These are phyloP conservation scores for Aschersonia sp. DNA, from an alignment of 2,329 filamentous ascomycete genomes.

Conservation along the genomic window DNA sequence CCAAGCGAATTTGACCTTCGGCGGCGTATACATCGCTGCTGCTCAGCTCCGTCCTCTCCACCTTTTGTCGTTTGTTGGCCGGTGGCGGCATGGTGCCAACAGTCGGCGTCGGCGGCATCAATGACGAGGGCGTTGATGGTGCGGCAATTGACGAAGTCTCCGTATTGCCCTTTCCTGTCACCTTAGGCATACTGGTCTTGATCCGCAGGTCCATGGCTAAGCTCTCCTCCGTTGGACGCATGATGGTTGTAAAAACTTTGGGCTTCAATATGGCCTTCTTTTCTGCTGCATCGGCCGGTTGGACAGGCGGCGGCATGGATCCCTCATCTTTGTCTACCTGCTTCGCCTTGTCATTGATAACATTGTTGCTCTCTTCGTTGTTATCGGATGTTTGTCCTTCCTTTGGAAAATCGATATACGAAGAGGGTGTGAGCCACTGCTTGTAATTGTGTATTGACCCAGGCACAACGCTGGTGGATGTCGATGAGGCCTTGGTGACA, in stretches of 20 bases:
- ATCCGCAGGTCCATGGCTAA: constrained; percentile 63
- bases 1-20: constrained; percentile 61
- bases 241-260: constrained; percentile 61
- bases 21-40: constrained; percentile 57
- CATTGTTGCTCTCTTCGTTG: constrained; percentile 18
- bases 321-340: constrained; percentile 38
- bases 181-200: constrained; percentile 56
- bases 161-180: constrained; percentile 18
- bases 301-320: constrained; percentile 37
- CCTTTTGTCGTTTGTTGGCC: constrained; percentile 57
- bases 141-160: constrained; percentile 32
- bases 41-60: constrained; percentile 62
- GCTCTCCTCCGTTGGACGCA: constrained; percentile 70
- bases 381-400: constrained; percentile 28
- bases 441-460: constrained; percentile 92
- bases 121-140: constrained; percentile 51
- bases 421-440: constrained; percentile 77
- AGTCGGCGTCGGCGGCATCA: constrained; percentile 47
- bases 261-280: constrained; percentile 31
- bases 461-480: constrained; percentile 47
- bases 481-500: constrained; percentile 31
- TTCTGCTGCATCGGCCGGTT: constrained; percentile 28
- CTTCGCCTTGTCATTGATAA: constrained; percentile 13
- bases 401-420: constrained; percentile 63
- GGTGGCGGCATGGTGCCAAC: constrained; percentile 43